Evolutionary conservation across 192 early-diverging fungal genomes (phyloP).

Genomic region (Linnemannia schmuckeri): DNA sequence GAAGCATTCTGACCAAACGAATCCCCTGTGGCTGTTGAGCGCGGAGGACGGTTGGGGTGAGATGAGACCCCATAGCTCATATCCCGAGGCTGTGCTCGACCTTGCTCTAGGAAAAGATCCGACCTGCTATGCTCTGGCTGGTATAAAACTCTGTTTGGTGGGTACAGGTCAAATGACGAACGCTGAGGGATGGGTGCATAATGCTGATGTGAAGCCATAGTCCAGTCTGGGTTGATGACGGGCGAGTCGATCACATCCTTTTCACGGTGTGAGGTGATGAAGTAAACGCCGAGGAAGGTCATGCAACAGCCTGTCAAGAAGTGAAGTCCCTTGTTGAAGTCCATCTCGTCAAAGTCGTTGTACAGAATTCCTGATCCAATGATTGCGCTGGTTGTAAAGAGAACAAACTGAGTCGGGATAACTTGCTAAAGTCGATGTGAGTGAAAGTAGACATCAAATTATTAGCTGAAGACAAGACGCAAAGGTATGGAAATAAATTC

Average conservation of each 20-base stretch:
- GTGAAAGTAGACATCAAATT: neutral
- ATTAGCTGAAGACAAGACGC: neutral
- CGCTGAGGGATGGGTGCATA: constrained; percentile 24
- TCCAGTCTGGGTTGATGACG: constrained; percentile 23
- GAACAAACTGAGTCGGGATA: constrained; percentile 83
- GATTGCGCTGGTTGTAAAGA: constrained; percentile 79
- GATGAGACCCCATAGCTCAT: constrained; percentile 17
- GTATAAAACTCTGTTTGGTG: constrained; percentile 18
- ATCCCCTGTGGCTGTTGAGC: neutral
- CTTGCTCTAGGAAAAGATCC: constrained; percentile 23
- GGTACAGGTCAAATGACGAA: constrained; percentile 24
- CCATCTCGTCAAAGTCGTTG: constrained; percentile 72
- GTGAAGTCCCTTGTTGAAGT: constrained; percentile 55
- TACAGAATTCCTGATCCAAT: constrained; percentile 77
- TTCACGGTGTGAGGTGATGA: constrained; percentile 72
- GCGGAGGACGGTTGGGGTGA: constrained; percentile 15
- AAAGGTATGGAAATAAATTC: neutral
- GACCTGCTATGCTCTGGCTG: constrained; percentile 10
- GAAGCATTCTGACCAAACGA: constrained; percentile 1
- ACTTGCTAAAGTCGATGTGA: constrained; percentile 57
- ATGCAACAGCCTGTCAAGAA: constrained; percentile 71
- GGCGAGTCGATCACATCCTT: constrained; percentile 18
- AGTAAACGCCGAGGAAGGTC: constrained; percentile 76
- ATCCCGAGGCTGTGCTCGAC: constrained; percentile 11
- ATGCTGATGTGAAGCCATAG: constrained; percentile 20